These are phyloP conservation scores for Leishmania martiniquensis DNA, from an alignment of 208 protist genomes.

Conservation along the genomic window DNA sequence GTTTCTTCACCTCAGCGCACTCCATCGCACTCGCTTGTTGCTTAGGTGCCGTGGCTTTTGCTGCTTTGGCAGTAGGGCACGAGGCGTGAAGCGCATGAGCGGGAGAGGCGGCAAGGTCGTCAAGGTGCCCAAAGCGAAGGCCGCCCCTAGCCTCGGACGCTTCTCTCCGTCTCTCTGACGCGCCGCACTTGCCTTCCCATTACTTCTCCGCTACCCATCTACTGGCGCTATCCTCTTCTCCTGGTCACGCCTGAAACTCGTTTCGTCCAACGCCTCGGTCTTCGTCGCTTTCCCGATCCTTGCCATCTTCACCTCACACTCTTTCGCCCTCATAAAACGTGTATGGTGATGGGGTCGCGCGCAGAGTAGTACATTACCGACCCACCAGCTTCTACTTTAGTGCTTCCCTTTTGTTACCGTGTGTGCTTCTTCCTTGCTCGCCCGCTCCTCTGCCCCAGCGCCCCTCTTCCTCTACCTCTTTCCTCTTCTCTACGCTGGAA, in stretches of 20 bases:
- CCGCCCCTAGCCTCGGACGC: background rate
- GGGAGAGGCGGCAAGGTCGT: background rate
- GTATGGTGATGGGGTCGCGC: background rate
- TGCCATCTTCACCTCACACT: no score
- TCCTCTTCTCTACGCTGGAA: background rate
- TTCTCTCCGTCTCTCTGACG: background rate
- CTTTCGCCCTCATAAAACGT: background rate
- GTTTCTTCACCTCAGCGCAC: background rate
- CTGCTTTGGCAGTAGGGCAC: background rate
- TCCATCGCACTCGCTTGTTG: background rate
- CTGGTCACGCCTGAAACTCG: background rate
- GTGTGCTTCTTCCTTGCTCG: background rate
- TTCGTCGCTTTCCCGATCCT: background rate
- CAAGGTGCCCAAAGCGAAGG: background rate
- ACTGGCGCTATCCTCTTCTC: background rate
- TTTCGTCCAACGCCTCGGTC: background rate
- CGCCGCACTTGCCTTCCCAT: no score
- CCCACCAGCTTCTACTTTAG: background rate
- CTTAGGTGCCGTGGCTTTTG: background rate
- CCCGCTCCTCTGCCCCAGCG: background rate
- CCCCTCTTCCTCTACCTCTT: background rate
- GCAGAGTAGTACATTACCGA: background rate
- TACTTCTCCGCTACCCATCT: background rate
- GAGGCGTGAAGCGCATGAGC: background rate
- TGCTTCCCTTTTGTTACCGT: slow-evolving; percentile 2